phyloP scores from a whole-genome alignment of 306 rosid genomes.

The Parietaria judaica region DNA sequence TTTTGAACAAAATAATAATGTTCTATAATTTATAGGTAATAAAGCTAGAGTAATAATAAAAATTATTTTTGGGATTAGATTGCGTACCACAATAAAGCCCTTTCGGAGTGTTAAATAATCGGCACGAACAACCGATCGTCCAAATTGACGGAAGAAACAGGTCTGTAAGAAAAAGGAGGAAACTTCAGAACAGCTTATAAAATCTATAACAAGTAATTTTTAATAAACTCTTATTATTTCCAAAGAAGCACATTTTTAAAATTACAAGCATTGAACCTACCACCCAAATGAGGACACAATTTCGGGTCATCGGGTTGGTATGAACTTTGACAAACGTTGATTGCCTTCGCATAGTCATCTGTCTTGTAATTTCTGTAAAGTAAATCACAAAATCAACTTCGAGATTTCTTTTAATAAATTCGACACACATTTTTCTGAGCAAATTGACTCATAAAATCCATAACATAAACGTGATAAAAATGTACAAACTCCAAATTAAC shows the following conservation, averaged over 20 bases:
- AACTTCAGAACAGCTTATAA: constrained; percentile 5
- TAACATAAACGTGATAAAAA: no score
- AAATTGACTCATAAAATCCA: no score
- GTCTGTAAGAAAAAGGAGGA: constrained; percentile 35
- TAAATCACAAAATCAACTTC: neutral
- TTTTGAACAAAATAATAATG: neutral
- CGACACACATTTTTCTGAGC: neutral
- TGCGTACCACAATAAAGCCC: constrained; percentile 83
- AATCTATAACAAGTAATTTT: neutral
- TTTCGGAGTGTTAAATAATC: constrained; percentile 87
- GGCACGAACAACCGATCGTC: constrained; percentile 70
- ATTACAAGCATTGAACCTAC: constrained; percentile 35
- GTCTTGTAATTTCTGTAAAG: constrained; percentile 55
- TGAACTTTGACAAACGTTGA: constrained; percentile 68
- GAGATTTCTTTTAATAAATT: neutral
- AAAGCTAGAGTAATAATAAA: neutral
- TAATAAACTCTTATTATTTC: no score
- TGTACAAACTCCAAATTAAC: no score
- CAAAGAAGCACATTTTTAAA: constrained; percentile 3
- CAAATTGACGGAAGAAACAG: constrained; percentile 92
- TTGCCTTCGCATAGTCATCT: constrained; percentile 71
- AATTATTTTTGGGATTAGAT: neutral
- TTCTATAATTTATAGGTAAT: no score
- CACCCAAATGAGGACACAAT: constrained; percentile 57
- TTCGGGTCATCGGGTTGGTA: constrained; percentile 49